Evolutionary conservation across 192 early-diverging fungal species (phyloP).

Genomic region (Gonapodya prolifera): DNA sequence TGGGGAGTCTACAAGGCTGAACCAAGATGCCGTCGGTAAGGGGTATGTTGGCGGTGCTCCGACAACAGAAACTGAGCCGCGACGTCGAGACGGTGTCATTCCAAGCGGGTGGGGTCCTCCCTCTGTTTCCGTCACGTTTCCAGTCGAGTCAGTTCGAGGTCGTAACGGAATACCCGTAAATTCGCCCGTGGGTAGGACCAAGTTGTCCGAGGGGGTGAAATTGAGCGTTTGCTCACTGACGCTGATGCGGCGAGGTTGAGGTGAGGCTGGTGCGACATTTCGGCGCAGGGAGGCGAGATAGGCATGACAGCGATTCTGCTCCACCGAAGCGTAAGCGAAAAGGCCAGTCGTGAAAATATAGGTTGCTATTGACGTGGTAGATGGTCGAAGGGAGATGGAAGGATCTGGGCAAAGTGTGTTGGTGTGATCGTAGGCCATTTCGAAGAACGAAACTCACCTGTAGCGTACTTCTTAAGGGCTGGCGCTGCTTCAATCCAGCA

Average conservation of each 20-base stretch:
- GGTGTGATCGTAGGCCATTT: too few relatives aligned
- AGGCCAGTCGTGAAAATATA: background rate
- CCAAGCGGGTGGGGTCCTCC: background rate
- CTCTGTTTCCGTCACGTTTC: background rate
- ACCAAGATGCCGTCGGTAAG: background rate
- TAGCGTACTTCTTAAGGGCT: background rate
- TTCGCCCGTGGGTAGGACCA: background rate
- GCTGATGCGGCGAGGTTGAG: background rate
- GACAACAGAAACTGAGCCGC: background rate
- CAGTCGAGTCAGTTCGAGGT: background rate
- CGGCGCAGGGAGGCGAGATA: conserved; percentile 9
- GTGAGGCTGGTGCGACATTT: background rate
- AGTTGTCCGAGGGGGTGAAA: background rate
- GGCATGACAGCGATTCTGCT: conserved; percentile 9
- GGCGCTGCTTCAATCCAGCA: conserved; percentile 1
- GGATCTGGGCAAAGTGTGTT: background rate
- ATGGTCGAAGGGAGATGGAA: background rate
- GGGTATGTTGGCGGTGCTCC: background rate
- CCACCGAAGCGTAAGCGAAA: conserved; percentile 2
- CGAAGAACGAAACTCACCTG: background rate
- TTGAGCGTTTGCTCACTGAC: background rate
- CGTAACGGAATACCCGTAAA: background rate
- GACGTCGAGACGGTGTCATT: background rate
- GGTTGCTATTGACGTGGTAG: background rate
- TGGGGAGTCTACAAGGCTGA: conserved; percentile 6